These are phyloP conservation scores for Lepidium campestre DNA, from an alignment of 441 rosid genomes.

Conservation along the genomic window DNA sequence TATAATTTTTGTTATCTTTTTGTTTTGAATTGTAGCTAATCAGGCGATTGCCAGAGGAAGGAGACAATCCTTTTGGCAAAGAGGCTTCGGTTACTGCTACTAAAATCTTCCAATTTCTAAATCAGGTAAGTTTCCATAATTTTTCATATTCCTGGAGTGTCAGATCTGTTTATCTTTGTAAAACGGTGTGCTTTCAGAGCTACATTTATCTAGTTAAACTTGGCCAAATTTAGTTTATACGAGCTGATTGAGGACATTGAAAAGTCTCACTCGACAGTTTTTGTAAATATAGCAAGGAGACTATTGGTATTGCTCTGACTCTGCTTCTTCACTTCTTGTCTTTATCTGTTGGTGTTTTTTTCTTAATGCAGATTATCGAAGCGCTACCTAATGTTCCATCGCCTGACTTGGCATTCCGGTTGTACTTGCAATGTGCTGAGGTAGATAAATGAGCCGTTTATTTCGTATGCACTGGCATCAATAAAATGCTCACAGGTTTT, in stretches of 20 bases:
- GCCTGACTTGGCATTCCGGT: constrained; percentile 78
- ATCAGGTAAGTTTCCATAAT: constrained; percentile 50
- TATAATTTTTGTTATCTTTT: background rate
- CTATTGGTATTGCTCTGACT: background rate
- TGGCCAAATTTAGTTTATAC: background rate
- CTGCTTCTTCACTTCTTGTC: constrained; percentile 3
- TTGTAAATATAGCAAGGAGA: background rate
- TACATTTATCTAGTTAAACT: background rate
- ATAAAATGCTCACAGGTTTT: constrained; percentile 10
- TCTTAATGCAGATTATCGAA: constrained; percentile 67
- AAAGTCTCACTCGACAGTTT: background rate
- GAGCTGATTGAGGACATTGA: background rate
- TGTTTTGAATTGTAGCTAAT: constrained; percentile 45
- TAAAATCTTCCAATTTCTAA: constrained; percentile 85
- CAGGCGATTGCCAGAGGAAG: constrained; percentile 76
- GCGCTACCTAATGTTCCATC: constrained; percentile 69
- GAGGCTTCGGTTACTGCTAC: constrained; percentile 74
- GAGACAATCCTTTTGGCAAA: constrained; percentile 92
- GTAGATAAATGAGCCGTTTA: constrained; percentile 34
- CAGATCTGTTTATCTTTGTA: background rate
- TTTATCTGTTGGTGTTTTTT: constrained; percentile 1
- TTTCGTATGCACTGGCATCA: constrained; percentile 9
- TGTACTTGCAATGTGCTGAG: constrained; percentile 98
- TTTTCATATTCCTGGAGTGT: background rate
- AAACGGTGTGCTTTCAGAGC: background rate